These are phyloP conservation scores for Cyclotella baltica DNA, from an alignment of 108 stramenopile genomes.

Conservation along the genomic window DNA sequence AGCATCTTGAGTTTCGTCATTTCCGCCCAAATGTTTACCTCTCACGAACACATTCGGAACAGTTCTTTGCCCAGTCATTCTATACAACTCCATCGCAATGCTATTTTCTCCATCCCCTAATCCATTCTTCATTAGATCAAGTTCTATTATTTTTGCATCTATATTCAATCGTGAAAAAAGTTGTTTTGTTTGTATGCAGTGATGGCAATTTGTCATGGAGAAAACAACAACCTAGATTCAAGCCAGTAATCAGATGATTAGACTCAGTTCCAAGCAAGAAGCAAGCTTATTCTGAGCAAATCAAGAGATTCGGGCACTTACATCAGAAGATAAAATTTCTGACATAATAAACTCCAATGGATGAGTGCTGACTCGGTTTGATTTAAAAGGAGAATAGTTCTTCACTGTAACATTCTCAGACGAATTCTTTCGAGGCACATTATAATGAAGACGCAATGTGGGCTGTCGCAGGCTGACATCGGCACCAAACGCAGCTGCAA, in stretches of 20 bases:
- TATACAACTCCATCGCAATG: conserved; percentile 59
- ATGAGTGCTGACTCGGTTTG: background rate
- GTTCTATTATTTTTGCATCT: conserved; percentile 68
- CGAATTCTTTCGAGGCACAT: conserved; percentile 10
- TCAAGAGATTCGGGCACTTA: background rate
- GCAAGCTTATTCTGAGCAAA: background rate
- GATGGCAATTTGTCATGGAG: conserved; percentile 70
- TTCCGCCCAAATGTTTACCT: conserved; percentile 75
- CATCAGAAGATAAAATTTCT: conserved; percentile 30
- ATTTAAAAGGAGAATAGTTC: background rate
- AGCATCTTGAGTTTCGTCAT: conserved; percentile 69
- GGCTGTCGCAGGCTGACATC: background rate
- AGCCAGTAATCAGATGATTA: background rate
- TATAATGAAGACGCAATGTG: background rate
- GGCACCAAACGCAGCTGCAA: background rate
- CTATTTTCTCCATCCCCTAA: conserved; percentile 33
- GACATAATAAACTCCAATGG: conserved; percentile 23
- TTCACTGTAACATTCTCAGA: background rate
- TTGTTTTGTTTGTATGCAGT: conserved; percentile 70
- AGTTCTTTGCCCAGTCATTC: conserved; percentile 54
- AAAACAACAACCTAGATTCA: conserved; percentile 62
- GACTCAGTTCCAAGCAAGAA: background rate
- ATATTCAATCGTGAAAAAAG: conserved; percentile 54
- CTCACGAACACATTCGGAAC: conserved; percentile 68
- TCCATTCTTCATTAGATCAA: conserved; percentile 80